These are phyloP conservation scores for Lunasporangiospora selenospora DNA, from an alignment of 192 early-diverging fungal species.

Conservation along the genomic window DNA sequence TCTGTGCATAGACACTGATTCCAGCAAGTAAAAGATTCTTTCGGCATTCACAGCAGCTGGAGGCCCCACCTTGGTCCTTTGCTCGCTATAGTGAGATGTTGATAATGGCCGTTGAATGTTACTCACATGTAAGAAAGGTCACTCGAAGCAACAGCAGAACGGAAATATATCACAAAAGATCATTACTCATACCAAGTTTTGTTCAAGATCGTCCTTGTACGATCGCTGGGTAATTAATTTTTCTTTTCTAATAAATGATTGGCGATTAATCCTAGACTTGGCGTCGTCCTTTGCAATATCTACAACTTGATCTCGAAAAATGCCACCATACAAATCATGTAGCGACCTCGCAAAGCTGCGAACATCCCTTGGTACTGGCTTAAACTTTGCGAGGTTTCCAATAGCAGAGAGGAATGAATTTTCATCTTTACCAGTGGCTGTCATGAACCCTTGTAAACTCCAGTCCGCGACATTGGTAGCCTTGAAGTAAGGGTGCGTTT, in stretches of 20 bases:
- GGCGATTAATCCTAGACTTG: conserved; percentile 15
- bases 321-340: conserved; percentile 16
- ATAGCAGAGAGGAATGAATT: conserved; percentile 9
- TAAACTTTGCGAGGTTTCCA: conserved; percentile 11
- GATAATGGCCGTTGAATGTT: no score
- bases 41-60: no score
- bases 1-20: no score
- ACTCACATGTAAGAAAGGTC: no score
- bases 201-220: conserved; percentile 15
- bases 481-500: conserved; percentile 14
- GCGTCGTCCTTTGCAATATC: conserved; percentile 16
- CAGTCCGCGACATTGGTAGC: conserved; percentile 26
- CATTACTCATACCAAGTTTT: conserved; percentile 18
- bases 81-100: no score
- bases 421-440: conserved; percentile 24
- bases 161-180: no score
- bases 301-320: conserved; percentile 14
- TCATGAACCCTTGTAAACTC: conserved; percentile 19
- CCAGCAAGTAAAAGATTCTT: no score
- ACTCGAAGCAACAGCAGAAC: no score
- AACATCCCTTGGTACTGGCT: conserved; percentile 17
- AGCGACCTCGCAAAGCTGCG: conserved; percentile 15
- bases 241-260: conserved; percentile 15
- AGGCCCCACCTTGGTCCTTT: no score
- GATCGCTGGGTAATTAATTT: conserved; percentile 11